Evolutionary conservation across 2,329 filamentous ascomycete species (phyloP).

Genomic region (Botryotinia calthae): DNA sequence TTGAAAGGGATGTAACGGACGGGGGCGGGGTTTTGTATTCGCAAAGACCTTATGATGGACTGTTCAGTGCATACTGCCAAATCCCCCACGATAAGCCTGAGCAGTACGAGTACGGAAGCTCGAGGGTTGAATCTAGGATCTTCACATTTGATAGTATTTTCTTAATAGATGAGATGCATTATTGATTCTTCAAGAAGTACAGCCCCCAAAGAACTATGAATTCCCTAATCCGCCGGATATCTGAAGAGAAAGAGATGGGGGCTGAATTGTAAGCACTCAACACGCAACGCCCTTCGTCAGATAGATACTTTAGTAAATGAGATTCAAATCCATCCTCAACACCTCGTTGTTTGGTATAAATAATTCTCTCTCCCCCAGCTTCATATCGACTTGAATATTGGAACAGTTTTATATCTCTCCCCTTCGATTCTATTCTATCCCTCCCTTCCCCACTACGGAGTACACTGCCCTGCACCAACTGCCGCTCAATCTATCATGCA

Average conservation of each 20-base stretch:
- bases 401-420: background rate
- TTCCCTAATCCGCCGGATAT: background rate
- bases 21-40: background rate
- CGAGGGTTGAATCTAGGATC: background rate
- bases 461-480: background rate
- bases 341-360: background rate
- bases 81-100: background rate
- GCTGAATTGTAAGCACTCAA: background rate
- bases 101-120: background rate
- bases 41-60: background rate
- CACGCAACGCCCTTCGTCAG: background rate
- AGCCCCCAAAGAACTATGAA: background rate
- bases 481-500: constrained; percentile 7
- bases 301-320: background rate
- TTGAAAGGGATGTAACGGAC: background rate
- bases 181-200: background rate
- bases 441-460: constrained; percentile 1
- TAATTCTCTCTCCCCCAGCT: background rate
- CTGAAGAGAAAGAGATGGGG: background rate
- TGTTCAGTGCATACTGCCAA: background rate
- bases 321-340: background rate
- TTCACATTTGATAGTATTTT: background rate
- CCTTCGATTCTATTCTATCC: background rate
- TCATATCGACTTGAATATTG: background rate
- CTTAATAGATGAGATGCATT: background rate